Evolutionary conservation across 768 basidiomycete genomes (phyloP), one percentile per base, ranked within the genome.

Genomic region (Russula sp.): DNA sequence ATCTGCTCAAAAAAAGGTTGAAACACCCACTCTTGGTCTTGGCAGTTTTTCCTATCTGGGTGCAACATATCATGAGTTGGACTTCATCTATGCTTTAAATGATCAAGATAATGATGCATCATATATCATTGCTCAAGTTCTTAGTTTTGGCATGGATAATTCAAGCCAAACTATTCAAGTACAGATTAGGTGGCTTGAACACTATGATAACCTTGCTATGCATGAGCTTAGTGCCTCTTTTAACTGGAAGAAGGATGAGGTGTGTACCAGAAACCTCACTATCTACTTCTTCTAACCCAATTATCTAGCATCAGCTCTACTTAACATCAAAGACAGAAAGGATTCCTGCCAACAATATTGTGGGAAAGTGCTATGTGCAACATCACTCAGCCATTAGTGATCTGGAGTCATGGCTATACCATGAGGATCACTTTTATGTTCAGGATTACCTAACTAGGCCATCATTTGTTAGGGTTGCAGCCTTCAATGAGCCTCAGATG

Each of bases 121-220:
- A 0, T 76, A 86, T 48, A 70, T 75, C 6, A 82, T 90, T 57
- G 86, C 78, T 0, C 87, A 88, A 66, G 81, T 91, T 44, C 64
- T 75, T 16, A 69, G 73, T 4, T 70, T 87, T 32, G 55, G 61
- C 20, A 65, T 64, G 67, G n/a, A 70, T 70, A 32, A 52, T 11
- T 20, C n/a, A 47, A 67, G 61, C 6, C 48, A 63, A 31, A 67
- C 71, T 14, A 61, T 64, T 9, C 70, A 79, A 47, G 68, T 75
- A 4, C 68, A 72, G 8, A 75, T 88, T 13, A 76, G 68, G 13
- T 65, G 75, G n/a, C 78, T 82, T 47, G 77, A 76, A 2, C 77
- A 84, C 2, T 77, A 79, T 66, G 77, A 82, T 66, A 73, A 79
- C 20, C 71, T 76, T 49, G 71, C 74, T 20, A 69, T 66, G 10